Evolutionary conservation across 2,329 filamentous ascomycete species (phyloP).

Genomic region (Pyricularia sp.): DNA sequence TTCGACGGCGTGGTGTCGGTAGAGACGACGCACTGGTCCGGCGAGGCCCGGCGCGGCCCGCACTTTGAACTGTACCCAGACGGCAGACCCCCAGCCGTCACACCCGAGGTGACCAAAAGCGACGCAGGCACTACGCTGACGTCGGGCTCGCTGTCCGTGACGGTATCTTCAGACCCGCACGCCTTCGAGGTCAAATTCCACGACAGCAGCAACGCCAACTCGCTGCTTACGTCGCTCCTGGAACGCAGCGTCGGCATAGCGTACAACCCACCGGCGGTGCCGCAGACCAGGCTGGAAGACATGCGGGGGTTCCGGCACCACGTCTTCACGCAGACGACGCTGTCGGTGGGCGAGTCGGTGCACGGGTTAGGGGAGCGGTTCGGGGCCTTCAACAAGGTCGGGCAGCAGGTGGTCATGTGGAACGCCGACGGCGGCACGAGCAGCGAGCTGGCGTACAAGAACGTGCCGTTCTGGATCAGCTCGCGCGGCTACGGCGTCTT

Average conservation of each 20-base stretch:
- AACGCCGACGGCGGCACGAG: constrained; percentile 53
- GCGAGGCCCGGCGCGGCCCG: constrained; percentile 36
- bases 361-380: constrained; percentile 68
- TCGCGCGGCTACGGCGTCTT: constrained; percentile 67
- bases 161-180: constrained; percentile 31
- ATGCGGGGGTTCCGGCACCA: constrained; percentile 40
- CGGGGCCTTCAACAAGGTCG: constrained; percentile 63
- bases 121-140: constrained; percentile 32
- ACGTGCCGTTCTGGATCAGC: constrained; percentile 56
- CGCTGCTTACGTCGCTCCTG: constrained; percentile 39
- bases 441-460: constrained; percentile 61
- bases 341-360: constrained; percentile 50
- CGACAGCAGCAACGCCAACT: constrained; percentile 28
- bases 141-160: constrained; percentile 31
- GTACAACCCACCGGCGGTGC: constrained; percentile 38
- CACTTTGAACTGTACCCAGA: constrained; percentile 44
- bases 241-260: constrained; percentile 44
- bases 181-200: constrained; percentile 44
- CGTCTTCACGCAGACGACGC: constrained; percentile 41
- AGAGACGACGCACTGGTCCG: constrained; percentile 44
- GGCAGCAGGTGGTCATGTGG: constrained; percentile 54
- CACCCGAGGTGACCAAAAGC: constrained; percentile 20
- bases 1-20: constrained; percentile 47
- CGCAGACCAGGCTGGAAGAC: constrained; percentile 38
- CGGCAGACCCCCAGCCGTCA: constrained; percentile 28